Evolutionary conservation across 176 grass and related monocot genomes (phyloP), one percentile per base, ranked within the genome.

Genomic region (Bothriochloa decipiens): DNA sequence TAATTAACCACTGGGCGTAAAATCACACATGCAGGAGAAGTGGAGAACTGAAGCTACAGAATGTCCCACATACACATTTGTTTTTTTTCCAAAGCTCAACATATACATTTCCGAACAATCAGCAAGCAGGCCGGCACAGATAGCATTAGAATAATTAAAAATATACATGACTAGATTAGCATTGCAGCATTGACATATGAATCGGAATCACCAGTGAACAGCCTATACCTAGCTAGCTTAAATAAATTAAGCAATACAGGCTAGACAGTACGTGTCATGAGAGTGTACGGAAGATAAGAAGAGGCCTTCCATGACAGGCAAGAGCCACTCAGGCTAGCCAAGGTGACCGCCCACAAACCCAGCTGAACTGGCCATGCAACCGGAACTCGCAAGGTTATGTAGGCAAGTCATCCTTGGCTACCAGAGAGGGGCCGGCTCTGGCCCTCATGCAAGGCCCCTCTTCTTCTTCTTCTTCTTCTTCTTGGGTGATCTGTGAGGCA

Each of bases 381-480:
- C 27, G 39, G 68, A 40, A 40, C 75, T 33, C 50, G 25, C 79
- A 52, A 67, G 70, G 63, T 10, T 26, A 46, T 47, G 52, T 89
- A 92, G 90, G 90, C 90, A 92, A 92, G 87, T 90, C 89, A 90
- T 90, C 84, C 89, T 90, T 91, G 90, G 90, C 86, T 45, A 91
- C 67, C 82, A 85, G 37, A 86, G 29, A 32, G 29, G 29, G 41
- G 27, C 70, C 50, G 80, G 80, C 83, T 89, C 87, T 75, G 15
- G 65, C 78, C 83, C 63, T 80, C 87, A 89, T 89, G 87, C 63
- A 89, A 92, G 83, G 65, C 83, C 83, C 52, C 69, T 86, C 86
- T 86, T 86, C 86, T 92, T 69, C 68, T 66, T 33, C 33, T 39
- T 66, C 47, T 11, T 60, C 7, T 6, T 41, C 40, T 9, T 41